phyloP scores from a whole-genome alignment of 805 yeast genomes.

The Starmera amethionina region DNA sequence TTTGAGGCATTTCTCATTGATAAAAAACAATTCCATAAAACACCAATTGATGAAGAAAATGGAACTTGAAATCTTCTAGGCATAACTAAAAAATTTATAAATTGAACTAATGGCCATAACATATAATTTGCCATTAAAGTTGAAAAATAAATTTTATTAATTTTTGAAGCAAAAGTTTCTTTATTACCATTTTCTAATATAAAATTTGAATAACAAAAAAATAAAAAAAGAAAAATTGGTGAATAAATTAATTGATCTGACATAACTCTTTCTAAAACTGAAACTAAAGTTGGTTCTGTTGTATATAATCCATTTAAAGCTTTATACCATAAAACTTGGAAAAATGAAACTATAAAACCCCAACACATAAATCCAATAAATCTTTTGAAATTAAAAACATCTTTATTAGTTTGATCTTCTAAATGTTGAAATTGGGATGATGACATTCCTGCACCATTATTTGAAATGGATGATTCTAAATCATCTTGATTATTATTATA shows the following conservation, averaged over 20 bases:
- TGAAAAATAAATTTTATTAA: conserved; percentile 54
- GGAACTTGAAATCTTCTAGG: conserved; percentile 80
- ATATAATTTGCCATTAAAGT: conserved; percentile 60
- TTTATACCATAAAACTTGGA: conserved; percentile 84
- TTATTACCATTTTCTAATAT: conserved; percentile 68
- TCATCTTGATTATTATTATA: conserved; percentile 22
- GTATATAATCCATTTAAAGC: conserved; percentile 70
- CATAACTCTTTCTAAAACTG: conserved; percentile 76
- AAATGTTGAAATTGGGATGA: conserved; percentile 21
- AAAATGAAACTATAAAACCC: conserved; percentile 79
- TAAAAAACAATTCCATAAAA: conserved; percentile 47
- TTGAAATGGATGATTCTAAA: conserved; percentile 3
- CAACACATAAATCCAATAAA: conserved; percentile 74
- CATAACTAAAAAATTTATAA: conserved; percentile 59
- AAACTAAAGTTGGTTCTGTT: conserved; percentile 74
- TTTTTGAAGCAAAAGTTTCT: conserved; percentile 53
- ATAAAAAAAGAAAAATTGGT: conserved; percentile 71
- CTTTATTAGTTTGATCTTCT: conserved; percentile 16
- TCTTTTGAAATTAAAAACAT: conserved; percentile 53
- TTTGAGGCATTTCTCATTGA: conserved; percentile 58
- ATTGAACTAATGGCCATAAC: conserved; percentile 80
- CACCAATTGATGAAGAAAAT: conserved; percentile 56
- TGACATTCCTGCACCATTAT: conserved; percentile 1
- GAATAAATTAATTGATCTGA: conserved; percentile 88
- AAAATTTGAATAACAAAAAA: conserved; percentile 77